phyloP scores from a whole-genome alignment of 164 flowering plant species.

The Vitis rupestris region DNA sequence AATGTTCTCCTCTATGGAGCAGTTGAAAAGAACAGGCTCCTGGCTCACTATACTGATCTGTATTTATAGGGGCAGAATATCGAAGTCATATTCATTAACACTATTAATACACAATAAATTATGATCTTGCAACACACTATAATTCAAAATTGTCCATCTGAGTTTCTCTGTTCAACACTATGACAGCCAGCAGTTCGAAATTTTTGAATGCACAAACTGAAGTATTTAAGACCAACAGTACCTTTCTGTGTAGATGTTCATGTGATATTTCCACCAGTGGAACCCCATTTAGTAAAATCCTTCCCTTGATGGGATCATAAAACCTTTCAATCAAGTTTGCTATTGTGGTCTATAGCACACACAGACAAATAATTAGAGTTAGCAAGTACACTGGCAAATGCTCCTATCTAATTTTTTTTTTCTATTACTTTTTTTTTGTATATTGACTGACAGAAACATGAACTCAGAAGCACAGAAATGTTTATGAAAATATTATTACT shows the following conservation, averaged over 20 bases:
- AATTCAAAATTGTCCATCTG: too few species aligned
- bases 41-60: constrained; percentile 99
- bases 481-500: constrained; percentile 34
- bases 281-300: constrained; percentile 77
- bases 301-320: constrained; percentile 89
- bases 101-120: too few species aligned
- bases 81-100: too few species aligned
- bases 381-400: constrained; percentile 4
- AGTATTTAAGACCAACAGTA: constrained; percentile 21
- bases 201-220: background rate
- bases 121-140: too few species aligned
- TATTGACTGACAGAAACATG: background rate
- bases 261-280: constrained; percentile 84
- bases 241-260: constrained; percentile 84
- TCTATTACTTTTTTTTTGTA: too few species aligned
- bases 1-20: constrained; percentile 90
- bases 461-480: background rate
- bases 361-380: background rate
- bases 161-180: too few species aligned
- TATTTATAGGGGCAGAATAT: background rate
- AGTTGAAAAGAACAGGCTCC: constrained; percentile 95
- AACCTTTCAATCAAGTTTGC: constrained; percentile 95
- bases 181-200: too few species aligned
- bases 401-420: too few species aligned
- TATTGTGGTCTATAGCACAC: constrained; percentile 75